phyloP scores from a whole-genome alignment of 108 stramenopile species.

The Poteriospumella lacustris region DNA sequence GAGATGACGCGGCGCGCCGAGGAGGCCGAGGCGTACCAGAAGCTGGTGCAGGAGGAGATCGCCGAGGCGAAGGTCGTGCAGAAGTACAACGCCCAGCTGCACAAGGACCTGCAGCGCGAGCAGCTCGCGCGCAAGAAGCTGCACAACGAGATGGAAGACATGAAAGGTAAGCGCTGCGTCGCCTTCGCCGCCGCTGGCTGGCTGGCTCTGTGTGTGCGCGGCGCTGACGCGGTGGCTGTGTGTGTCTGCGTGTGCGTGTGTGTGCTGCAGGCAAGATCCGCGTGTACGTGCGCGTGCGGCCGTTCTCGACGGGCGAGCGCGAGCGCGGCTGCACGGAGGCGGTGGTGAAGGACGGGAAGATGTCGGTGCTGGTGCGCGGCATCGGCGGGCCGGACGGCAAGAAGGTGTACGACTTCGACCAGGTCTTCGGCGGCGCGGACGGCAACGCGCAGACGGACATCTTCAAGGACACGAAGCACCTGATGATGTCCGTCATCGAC shows the following conservation, averaged over 20 bases:
- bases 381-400: constrained; percentile 27
- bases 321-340: constrained; percentile 43
- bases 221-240: too few relatives aligned
- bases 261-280: constrained; percentile 42
- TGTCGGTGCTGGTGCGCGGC: constrained; percentile 42
- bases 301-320: constrained; percentile 48
- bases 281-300: constrained; percentile 63
- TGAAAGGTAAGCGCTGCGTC: constrained; percentile 47
- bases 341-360: constrained; percentile 38
- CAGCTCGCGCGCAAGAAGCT: constrained; percentile 48
- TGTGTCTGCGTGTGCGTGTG: too few relatives aligned
- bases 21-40: background rate
- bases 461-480: constrained; percentile 58
- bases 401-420: constrained; percentile 61
- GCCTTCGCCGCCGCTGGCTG: too few relatives aligned
- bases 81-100: constrained; percentile 49
- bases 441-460: constrained; percentile 58
- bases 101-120: constrained; percentile 32
- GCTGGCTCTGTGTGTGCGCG: too few relatives aligned
- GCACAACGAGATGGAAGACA: constrained; percentile 64
- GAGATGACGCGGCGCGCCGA: background rate
- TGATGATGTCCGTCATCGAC: constrained; percentile 65
- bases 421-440: constrained; percentile 32
- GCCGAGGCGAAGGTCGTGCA: constrained; percentile 42
- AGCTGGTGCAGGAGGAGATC: constrained; percentile 26